phyloP scores from a whole-genome alignment of 1,284 basidiomycete genomes.

The Ustilago loliicola region DNA sequence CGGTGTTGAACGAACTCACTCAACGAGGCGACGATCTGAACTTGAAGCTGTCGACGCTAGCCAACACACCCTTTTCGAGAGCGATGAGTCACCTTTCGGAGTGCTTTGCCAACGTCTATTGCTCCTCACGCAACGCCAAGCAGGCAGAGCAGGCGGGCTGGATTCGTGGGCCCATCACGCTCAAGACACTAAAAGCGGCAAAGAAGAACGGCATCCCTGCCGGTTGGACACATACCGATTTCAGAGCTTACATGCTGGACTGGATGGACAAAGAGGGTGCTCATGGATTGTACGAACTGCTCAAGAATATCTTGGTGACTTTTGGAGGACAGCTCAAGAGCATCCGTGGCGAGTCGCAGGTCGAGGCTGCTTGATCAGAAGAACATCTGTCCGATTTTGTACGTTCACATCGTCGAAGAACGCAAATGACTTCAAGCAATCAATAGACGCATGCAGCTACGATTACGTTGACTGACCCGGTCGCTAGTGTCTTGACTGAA shows the following conservation, averaged over 20 bases:
- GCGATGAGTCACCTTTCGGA: constrained; percentile 38
- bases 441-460: too few relatives aligned
- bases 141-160: constrained; percentile 17
- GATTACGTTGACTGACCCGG: too few relatives aligned
- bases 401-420: too few relatives aligned
- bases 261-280: constrained; percentile 45
- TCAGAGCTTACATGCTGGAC: constrained; percentile 43
- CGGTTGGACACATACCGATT: constrained; percentile 43
- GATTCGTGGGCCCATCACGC: constrained; percentile 47
- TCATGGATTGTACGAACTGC: constrained; percentile 41
- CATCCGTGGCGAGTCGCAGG: constrained; percentile 26
- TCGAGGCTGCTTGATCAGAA: background rate
- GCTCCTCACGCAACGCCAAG: background rate
- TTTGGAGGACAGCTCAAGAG: constrained; percentile 37
- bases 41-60: constrained; percentile 32
- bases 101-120: constrained; percentile 39
- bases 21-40: constrained; percentile 35
- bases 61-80: constrained; percentile 36
- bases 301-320: constrained; percentile 42
- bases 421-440: too few relatives aligned
- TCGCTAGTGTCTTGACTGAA: too few relatives aligned
- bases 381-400: too few relatives aligned
- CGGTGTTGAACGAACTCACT: constrained; percentile 22
- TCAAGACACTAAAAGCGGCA: constrained; percentile 26
- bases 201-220: constrained; percentile 36